These are phyloP conservation scores for Cladosporium sp. DNA, from an alignment of 2,329 filamentous ascomycete species.

Conservation along the genomic window DNA sequence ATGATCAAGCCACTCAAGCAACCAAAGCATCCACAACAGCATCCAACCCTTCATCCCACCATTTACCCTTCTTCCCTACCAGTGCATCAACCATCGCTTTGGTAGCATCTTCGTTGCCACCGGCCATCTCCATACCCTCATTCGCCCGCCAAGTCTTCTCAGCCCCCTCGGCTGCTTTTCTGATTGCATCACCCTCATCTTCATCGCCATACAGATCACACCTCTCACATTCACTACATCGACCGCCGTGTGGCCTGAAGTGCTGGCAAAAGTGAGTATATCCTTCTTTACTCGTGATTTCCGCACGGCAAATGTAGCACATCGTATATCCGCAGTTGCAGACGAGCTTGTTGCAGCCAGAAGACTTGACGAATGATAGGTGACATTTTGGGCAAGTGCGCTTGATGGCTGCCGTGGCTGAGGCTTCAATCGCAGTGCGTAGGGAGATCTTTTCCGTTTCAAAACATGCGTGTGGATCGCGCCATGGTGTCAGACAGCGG, in stretches of 20 bases:
- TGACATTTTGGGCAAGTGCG: slow-evolving; percentile 89
- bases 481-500: slow-evolving; percentile 75
- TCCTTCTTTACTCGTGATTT: slow-evolving; percentile 58
- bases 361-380: slow-evolving; percentile 85
- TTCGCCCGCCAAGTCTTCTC: slow-evolving; percentile 43
- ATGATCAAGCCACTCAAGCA: slow-evolving; percentile 9
- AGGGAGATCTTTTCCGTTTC: slow-evolving; percentile 76
- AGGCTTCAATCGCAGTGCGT: slow-evolving; percentile 84
- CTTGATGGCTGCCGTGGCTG: slow-evolving; percentile 90
- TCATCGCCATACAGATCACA: slow-evolving; percentile 48
- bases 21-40: slow-evolving; percentile 20
- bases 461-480: slow-evolving; percentile 84
- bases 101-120: slow-evolving; percentile 13
- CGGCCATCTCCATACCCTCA: slow-evolving; percentile 24
- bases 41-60: slow-evolving; percentile 22
- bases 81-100: slow-evolving; percentile 23
- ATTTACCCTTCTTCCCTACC: slow-evolving; percentile 15
- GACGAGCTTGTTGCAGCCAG: slow-evolving; percentile 94
- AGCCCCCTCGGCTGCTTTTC: slow-evolving; percentile 37
- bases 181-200: slow-evolving; percentile 41
- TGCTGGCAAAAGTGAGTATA: slow-evolving; percentile 96
- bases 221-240: slow-evolving; percentile 69
- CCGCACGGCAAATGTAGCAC: slow-evolving; percentile 86
- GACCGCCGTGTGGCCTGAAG: slow-evolving; percentile 74
- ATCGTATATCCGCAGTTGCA: slow-evolving; percentile 95